These are phyloP conservation scores for Termitomyces titanicus DNA, from an alignment of 768 basidiomycete species.

Conservation along the genomic window DNA sequence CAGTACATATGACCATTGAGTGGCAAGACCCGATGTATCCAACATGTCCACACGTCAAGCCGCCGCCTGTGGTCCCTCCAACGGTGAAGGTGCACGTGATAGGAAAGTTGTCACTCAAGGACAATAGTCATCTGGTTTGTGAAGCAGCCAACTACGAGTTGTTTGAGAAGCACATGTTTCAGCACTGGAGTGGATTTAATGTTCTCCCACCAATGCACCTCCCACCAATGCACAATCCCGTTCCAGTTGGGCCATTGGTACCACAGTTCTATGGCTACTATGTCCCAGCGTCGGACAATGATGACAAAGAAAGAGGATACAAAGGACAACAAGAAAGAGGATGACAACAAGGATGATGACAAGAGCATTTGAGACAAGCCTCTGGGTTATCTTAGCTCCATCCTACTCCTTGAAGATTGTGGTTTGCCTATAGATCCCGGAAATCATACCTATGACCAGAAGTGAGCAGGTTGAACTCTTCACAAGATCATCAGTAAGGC, in stretches of 20 bases:
- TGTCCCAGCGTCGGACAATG: conserved; percentile 19
- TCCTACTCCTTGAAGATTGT: conserved; percentile 42
- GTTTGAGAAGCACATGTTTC: conserved; percentile 42
- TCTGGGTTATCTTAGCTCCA: conserved; percentile 31
- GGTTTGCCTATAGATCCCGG: conserved; percentile 26
- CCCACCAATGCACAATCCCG: conserved; percentile 37
- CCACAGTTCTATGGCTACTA: conserved; percentile 70
- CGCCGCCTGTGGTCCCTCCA: conserved; percentile 20
- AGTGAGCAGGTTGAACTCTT: conserved; percentile 17
- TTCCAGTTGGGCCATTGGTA: conserved; percentile 46
- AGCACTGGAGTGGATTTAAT: conserved; percentile 50
- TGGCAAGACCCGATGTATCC: conserved; percentile 28
- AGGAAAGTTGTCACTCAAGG: conserved; percentile 40
- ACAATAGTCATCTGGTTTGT: conserved; percentile 32
- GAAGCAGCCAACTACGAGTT: conserved; percentile 43
- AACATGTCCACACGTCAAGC: conserved; percentile 27
- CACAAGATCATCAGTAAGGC: background rate
- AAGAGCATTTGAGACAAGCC: no score
- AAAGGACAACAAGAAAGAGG: background rate
- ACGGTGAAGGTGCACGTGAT: conserved; percentile 37
- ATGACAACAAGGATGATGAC: no score
- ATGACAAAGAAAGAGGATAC: conserved; percentile 4
- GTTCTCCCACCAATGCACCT: conserved; percentile 38
- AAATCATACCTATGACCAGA: conserved; percentile 32
- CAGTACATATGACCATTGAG: conserved; percentile 19